Base-by-base conservation (phyloP, 257 asterid genomes). In the Solanum appendiculatum region DNA sequence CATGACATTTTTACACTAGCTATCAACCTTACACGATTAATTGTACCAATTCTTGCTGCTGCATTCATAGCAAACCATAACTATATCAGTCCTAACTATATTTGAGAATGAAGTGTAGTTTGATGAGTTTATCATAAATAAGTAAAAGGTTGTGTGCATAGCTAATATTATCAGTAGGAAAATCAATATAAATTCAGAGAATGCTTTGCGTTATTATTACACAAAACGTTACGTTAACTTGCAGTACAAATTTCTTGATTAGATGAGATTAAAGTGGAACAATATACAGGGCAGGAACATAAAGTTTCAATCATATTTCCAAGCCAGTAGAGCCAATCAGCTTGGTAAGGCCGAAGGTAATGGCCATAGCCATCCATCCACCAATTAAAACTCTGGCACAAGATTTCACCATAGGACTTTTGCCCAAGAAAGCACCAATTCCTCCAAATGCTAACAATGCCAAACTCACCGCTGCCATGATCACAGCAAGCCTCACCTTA, bases 311-410 rank as follows among this genome's bases (percentile, higher is more conserved):
- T 92, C 89, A 92, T 89, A 89, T 84, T 29, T 86, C 83, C 81
- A 93, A 87, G 33, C 92, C 97, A 86, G 72, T 87, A 18, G 93
- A 72, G 70, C 91, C 91, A 85, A 94, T 85, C 56, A 90, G 86
- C 91, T 91, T 95, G 69, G 95, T 93, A 9, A 93, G 92, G 2
- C 96, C 95, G 89, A 90, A 94, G 0, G 97, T 95, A 39, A 94
- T 89, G 37, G 88, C 96, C 98, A 95, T 95, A 13, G 98, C 97
- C 93, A 94, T 82, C 95, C 94, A 93, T 7, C 98, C 98, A 31
- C 98, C 98, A 20, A 92, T 40, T 85, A 95, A 75, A 82, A 93
- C 94, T 83, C 98, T 92, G 36, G 42, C 88, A 36, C 94, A 92
- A 8, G 95, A 91, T 88, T 69, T 89, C 81, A 13, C 89, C 88